These are phyloP conservation scores for Cercospora janseana DNA, from an alignment of 2,329 filamentous ascomycete genomes.

Conservation along the genomic window DNA sequence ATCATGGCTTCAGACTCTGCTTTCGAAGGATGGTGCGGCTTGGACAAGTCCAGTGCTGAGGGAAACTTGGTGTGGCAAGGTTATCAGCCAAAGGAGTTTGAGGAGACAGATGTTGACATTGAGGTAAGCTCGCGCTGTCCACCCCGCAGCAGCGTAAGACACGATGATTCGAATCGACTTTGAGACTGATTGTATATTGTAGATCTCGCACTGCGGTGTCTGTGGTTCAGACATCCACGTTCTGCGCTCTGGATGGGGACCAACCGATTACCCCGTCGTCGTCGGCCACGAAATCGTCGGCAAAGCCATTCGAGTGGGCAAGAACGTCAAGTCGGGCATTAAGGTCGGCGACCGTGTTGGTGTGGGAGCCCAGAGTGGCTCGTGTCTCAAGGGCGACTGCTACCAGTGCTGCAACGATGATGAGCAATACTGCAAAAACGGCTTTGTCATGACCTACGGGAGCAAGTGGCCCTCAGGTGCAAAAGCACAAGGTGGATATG, in stretches of 20 bases:
- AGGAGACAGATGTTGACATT: constrained; percentile 43
- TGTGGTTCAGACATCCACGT: constrained; percentile 38
- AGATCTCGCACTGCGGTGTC: constrained; percentile 41
- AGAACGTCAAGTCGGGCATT: constrained; percentile 34
- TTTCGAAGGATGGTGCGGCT: constrained; percentile 59
- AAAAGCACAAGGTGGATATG: constrained; percentile 62
- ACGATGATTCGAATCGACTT: no score
- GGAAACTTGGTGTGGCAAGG: constrained; percentile 56
- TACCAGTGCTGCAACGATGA: constrained; percentile 51
- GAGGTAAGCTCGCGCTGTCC: constrained; percentile 18
- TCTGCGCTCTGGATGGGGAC: constrained; percentile 42
- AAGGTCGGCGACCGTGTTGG: constrained; percentile 47
- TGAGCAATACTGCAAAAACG: constrained; percentile 45
- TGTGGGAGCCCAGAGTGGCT: constrained; percentile 51
- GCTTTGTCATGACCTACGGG: constrained; percentile 32
- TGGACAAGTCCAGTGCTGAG: constrained; percentile 48
- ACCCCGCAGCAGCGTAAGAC: no score
- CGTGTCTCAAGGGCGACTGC: constrained; percentile 50
- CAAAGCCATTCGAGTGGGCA: constrained; percentile 37
- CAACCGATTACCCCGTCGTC: constrained; percentile 28
- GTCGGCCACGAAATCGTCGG: constrained; percentile 40
- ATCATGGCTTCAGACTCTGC: constrained; percentile 42
- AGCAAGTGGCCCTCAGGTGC: constrained; percentile 26
- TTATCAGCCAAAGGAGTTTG: constrained; percentile 43
- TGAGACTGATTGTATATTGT: not conserved